Conservation (phyloP, 495 filamentous ascomycete species). For the Hypoxylon subgilvum region DNA sequence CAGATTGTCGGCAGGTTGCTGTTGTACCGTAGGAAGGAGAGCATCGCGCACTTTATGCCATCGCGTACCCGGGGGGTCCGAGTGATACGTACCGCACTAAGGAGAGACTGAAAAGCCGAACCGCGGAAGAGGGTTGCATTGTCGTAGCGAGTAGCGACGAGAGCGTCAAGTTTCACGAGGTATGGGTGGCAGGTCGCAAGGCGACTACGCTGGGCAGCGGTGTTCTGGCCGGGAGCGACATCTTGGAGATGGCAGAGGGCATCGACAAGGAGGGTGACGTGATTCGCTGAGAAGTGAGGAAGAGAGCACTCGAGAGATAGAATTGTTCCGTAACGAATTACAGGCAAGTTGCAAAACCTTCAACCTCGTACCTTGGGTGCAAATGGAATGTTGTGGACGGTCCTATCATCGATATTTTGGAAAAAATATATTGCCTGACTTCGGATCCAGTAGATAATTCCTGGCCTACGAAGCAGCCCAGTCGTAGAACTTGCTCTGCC, state of each 20-base stretch:
- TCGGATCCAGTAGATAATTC: too few species aligned
- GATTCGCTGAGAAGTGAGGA: constrained; percentile 54
- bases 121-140: constrained; percentile 85
- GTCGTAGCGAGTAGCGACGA: constrained; percentile 93
- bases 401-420: too few species aligned
- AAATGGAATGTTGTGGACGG: too few species aligned
- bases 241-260: constrained; percentile 83
- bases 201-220: constrained; percentile 63
- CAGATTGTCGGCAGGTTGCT: constrained; percentile 85
- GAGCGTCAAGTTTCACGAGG: constrained; percentile 94
- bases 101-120: constrained; percentile 52
- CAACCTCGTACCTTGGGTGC: too few species aligned
- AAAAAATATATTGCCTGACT: too few species aligned
- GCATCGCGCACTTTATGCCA: constrained; percentile 77
- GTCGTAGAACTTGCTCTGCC: too few species aligned
- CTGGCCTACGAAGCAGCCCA: too few species aligned
- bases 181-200: constrained; percentile 76
- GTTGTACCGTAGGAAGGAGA: constrained; percentile 88
- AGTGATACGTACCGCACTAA: constrained; percentile 45
- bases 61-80: constrained; percentile 69
- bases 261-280: constrained; percentile 76
- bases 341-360: constrained; percentile 2
- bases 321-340: constrained; percentile 27
- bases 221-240: constrained; percentile 82
- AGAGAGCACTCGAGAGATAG: constrained; percentile 6